These are phyloP conservation scores for Cucurbita pepo DNA, from an alignment of 306 rosid genomes.

Conservation along the genomic window DNA sequence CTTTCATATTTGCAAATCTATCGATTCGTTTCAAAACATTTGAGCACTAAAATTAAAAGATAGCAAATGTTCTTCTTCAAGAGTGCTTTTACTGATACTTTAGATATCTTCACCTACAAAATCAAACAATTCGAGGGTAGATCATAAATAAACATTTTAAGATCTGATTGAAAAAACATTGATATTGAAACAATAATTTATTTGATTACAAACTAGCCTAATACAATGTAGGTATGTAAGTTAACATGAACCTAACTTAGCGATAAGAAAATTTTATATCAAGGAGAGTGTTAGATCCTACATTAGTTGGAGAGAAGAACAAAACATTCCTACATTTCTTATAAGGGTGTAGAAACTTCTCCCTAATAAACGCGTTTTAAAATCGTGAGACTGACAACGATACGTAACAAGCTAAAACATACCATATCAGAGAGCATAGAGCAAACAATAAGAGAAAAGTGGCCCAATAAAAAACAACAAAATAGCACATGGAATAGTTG, in stretches of 20 bases:
- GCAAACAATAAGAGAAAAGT: neutral
- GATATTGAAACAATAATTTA: neutral
- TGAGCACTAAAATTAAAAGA: neutral
- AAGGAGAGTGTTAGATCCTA: too few species aligned
- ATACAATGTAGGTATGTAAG: neutral
- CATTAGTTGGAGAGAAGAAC: too few species aligned
- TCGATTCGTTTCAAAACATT: neutral
- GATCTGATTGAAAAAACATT: too few species aligned
- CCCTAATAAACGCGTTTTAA: too few species aligned
- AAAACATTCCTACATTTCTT: too few species aligned
- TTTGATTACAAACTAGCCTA: neutral
- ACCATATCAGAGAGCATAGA: neutral
- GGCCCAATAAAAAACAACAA: neutral
- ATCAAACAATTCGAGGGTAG: neutral
- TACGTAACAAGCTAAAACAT: too few species aligned
- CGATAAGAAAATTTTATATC: too few species aligned
- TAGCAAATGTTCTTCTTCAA: neutral
- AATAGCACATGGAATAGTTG: neutral
- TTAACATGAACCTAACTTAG: too few species aligned
- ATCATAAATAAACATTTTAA: neutral
- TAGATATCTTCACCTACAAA: neutral
- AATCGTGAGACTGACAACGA: too few species aligned
- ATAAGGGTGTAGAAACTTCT: too few species aligned
- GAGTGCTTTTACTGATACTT: neutral
- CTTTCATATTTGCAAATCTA: neutral